phyloP scores from a whole-genome alignment of 148 eudicot species.

The Polygonum maritimum region DNA sequence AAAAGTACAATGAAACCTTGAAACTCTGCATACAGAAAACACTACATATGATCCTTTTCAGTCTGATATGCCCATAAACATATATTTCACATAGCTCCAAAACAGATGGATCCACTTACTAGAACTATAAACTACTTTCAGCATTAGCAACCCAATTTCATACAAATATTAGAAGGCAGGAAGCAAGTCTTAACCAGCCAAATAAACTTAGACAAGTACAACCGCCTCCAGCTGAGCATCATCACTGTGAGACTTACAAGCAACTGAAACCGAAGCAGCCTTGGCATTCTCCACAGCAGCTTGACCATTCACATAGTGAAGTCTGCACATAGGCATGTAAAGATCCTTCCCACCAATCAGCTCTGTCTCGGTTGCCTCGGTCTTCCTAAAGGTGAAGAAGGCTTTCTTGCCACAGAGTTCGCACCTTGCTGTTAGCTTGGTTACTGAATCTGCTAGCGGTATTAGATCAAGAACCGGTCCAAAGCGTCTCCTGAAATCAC shows the following conservation, averaged over 20 bases:
- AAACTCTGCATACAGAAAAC: neutral
- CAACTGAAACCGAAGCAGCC: neutral
- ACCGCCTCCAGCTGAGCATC: neutral
- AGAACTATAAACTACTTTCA: neutral
- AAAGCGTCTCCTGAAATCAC: slow-evolving; percentile 56
- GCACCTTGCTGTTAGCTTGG: slow-evolving; percentile 83
- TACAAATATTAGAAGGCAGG: neutral
- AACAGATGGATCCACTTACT: neutral
- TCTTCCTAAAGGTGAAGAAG: slow-evolving; percentile 66
- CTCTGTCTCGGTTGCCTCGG: slow-evolving; percentile 53
- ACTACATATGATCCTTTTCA: neutral
- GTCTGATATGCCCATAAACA: neutral
- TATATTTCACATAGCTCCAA: neutral
- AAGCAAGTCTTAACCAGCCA: neutral
- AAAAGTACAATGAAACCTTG: neutral
- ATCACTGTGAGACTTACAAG: neutral
- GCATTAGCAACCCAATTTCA: neutral
- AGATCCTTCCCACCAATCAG: slow-evolving; percentile 73
- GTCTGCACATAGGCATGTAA: slow-evolving; percentile 94
- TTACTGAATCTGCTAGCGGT: slow-evolving; percentile 82
- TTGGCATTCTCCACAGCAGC: neutral
- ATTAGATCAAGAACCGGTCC: slow-evolving; percentile 74
- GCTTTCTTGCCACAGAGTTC: slow-evolving; percentile 75
- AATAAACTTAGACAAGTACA: neutral
- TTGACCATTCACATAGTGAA: slow-evolving; percentile 64